Evolutionary conservation across 345 rosid species (phyloP).

Genomic region (Populus ilicifolia): DNA sequence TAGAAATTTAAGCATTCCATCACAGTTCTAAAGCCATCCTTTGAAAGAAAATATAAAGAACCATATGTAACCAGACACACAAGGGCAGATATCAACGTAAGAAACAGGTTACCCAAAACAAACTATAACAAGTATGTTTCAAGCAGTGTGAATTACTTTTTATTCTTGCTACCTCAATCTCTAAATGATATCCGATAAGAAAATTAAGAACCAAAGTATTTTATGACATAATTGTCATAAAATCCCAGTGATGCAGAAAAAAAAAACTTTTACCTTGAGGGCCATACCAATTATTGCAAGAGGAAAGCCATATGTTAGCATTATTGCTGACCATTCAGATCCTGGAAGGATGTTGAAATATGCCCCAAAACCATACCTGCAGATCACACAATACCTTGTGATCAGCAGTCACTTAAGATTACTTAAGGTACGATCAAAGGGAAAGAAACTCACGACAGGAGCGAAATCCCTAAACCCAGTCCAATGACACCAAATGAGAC

Average conservation of each 20-base stretch:
- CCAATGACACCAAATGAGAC: slow-evolving; percentile 91
- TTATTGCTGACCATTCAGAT: slow-evolving; percentile 94
- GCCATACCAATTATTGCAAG: slow-evolving; percentile 98
- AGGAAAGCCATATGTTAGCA: slow-evolving; percentile 96
- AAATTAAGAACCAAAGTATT: neutral
- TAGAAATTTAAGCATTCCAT: neutral
- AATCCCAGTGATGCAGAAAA: slow-evolving; percentile 3
- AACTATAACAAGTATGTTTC: neutral
- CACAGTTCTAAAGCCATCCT: neutral
- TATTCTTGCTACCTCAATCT: neutral
- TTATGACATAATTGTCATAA: slow-evolving; percentile 1
- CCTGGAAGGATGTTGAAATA: slow-evolving; percentile 92
- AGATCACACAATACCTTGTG: slow-evolving; percentile 12
- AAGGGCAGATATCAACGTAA: neutral
- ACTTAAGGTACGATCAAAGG: neutral
- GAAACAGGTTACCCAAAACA: neutral
- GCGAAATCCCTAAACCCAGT: slow-evolving; percentile 69
- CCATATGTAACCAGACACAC: neutral
- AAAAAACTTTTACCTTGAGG: slow-evolving; percentile 61
- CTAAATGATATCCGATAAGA: neutral
- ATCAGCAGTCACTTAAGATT: slow-evolving; percentile 6
- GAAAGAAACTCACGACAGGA: slow-evolving; percentile 61
- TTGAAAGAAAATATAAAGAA: neutral
- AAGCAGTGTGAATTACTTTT: neutral
- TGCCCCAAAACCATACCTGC: slow-evolving; percentile 92